Percentiles rank a stretch among this genome's conserved stretches.
Evolutionary conservation across 306 rosid genomes (phyloP).

Genomic region (Adenanthera pavonina): DNA sequence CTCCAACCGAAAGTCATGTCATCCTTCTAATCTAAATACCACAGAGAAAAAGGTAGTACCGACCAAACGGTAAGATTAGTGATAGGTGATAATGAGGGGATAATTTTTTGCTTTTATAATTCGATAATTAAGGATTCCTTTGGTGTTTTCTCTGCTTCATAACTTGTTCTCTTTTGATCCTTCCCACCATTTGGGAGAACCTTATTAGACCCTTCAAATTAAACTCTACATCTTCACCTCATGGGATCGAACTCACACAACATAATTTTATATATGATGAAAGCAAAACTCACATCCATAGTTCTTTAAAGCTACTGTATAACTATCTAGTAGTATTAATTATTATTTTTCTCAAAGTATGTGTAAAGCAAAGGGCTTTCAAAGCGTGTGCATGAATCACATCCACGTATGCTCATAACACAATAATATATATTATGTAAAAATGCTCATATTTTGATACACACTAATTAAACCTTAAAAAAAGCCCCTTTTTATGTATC

Average conservation of each 20-base stretch:
- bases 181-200: not conserved
- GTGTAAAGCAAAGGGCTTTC: not conserved
- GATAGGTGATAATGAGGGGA: not conserved
- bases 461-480: slow-evolving; percentile 1
- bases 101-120: not conserved
- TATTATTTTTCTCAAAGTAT: not conserved
- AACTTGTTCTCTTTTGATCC: not conserved
- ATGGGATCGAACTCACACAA: not conserved
- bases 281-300: not conserved
- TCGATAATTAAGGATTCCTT: not conserved
- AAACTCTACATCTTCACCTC: too few species aligned
- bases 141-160: slow-evolving; percentile 18
- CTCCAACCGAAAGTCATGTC: not conserved
- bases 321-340: too few species aligned
- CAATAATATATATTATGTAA: not conserved
- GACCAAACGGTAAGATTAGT: slow-evolving; percentile 1
- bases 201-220: not conserved
- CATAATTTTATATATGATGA: too few species aligned
- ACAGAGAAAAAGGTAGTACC: not conserved
- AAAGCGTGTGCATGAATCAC: not conserved
- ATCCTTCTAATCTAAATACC: too few species aligned
- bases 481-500: not conserved
- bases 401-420: not conserved
- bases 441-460: slow-evolving; percentile 1
- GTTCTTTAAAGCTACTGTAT: not conserved